These are phyloP conservation scores for Cercis canadensis DNA, from an alignment of 306 rosid genomes.

Conservation along the genomic window DNA sequence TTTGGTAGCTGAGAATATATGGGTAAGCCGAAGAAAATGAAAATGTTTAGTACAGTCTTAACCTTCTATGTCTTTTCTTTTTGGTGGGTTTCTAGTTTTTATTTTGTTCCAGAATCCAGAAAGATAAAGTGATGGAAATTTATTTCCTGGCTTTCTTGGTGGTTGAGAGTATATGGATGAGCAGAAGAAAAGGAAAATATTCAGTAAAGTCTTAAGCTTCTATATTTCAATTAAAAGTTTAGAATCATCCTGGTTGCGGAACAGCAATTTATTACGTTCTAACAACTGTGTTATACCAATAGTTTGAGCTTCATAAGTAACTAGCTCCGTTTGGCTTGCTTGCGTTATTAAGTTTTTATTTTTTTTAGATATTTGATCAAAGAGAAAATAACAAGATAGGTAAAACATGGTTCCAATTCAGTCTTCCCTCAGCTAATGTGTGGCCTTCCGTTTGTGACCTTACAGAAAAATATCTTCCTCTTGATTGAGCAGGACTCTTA, in stretches of 20 bases:
- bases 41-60: neutral
- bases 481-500: neutral
- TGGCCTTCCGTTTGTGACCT: slow-evolving; percentile 1
- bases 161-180: too few species aligned
- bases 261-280: too few species aligned
- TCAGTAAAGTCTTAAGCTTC: too few species aligned
- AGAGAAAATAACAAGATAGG: neutral
- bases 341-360: neutral
- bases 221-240: too few species aligned
- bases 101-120: too few species aligned
- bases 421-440: too few species aligned
- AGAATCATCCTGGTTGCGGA: too few species aligned
- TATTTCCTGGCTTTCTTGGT: too few species aligned
- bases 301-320: neutral
- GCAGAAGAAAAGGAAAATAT: too few species aligned
- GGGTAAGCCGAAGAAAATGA: neutral
- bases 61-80: too few species aligned
- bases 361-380: neutral
- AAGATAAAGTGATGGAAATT: too few species aligned
- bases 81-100: neutral
- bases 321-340: neutral
- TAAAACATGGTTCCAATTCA: neutral
- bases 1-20: neutral
- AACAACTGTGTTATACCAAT: too few species aligned
- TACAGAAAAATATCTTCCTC: neutral